Percentiles rank a stretch among this genome's conserved stretches.
These are phyloP conservation scores for Rubus parviflorus DNA, from an alignment of 306 rosid genomes.

Conservation along the genomic window DNA sequence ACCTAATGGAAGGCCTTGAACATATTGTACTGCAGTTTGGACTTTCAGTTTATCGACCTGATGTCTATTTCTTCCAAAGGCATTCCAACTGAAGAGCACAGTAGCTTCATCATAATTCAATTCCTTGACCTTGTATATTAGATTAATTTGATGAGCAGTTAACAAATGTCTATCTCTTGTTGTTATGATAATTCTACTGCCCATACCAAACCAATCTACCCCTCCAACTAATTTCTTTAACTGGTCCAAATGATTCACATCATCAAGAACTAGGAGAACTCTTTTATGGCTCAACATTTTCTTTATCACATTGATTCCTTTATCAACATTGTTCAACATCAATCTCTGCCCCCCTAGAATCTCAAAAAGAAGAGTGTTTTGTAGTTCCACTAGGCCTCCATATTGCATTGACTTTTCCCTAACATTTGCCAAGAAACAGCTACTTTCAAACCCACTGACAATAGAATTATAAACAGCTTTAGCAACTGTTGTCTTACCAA, in stretches of 20 bases:
- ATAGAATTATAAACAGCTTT: neutral
- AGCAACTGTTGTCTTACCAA: neutral
- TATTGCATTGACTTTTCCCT: neutral
- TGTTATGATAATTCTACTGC: slow-evolving; percentile 8
- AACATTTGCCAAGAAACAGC: neutral
- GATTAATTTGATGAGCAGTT: neutral
- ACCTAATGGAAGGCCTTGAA: neutral
- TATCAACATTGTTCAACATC: neutral
- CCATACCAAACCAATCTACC: neutral
- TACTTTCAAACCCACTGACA: neutral
- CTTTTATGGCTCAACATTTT: neutral
- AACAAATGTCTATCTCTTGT: neutral
- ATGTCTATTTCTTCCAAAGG: neutral
- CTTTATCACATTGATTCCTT: neutral
- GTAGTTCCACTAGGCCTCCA: neutral
- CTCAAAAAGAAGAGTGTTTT: neutral
- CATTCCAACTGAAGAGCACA: neutral
- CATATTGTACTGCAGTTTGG: neutral
- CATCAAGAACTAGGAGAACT: neutral
- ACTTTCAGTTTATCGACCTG: neutral
- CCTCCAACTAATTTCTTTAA: neutral
- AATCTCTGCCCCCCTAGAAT: neutral
- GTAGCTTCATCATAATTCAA: neutral
- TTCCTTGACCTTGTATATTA: neutral
- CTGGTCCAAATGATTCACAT: neutral